Conservation (phyloP, 2,329 filamentous ascomycete genomes). For the Phoma sp. region DNA sequence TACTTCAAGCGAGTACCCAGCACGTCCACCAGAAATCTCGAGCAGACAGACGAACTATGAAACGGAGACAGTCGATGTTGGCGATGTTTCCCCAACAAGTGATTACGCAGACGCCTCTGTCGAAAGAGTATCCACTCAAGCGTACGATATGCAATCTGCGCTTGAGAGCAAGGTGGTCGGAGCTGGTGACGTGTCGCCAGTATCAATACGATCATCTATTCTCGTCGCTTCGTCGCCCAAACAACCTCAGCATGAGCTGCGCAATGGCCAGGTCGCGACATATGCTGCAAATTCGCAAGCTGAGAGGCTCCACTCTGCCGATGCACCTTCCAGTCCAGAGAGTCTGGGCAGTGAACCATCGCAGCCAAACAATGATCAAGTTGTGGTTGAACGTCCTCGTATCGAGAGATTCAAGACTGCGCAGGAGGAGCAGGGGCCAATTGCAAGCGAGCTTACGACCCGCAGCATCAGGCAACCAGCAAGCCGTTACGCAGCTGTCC, state of each 20-base stretch:
- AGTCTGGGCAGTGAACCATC: not conserved
- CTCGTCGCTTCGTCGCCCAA: not conserved
- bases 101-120: not conserved
- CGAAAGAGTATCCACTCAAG: not conserved
- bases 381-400: slow-evolving; percentile 17
- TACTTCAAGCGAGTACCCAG: not conserved
- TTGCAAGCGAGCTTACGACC: slow-evolving; percentile 19
- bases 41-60: slow-evolving; percentile 20
- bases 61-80: slow-evolving; percentile 24
- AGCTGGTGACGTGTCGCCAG: slow-evolving; percentile 34
- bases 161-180: slow-evolving; percentile 32
- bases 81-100: slow-evolving; percentile 32
- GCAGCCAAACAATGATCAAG: slow-evolving; percentile 15
- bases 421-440: slow-evolving; percentile 12
- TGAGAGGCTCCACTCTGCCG: slow-evolving; percentile 8
- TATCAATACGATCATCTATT: slow-evolving; percentile 22
- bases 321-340: not conserved
- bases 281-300: not conserved
- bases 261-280: not conserved
- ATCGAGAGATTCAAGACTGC: slow-evolving; percentile 17
- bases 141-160: slow-evolving; percentile 20
- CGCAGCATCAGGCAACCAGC: slow-evolving; percentile 15
- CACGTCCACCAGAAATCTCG: not conserved
- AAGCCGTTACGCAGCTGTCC: slow-evolving; percentile 8
- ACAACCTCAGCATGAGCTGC: not conserved